Conservation (phyloP, 73 alveolate species). For the Paramecium primaurelia region DNA sequence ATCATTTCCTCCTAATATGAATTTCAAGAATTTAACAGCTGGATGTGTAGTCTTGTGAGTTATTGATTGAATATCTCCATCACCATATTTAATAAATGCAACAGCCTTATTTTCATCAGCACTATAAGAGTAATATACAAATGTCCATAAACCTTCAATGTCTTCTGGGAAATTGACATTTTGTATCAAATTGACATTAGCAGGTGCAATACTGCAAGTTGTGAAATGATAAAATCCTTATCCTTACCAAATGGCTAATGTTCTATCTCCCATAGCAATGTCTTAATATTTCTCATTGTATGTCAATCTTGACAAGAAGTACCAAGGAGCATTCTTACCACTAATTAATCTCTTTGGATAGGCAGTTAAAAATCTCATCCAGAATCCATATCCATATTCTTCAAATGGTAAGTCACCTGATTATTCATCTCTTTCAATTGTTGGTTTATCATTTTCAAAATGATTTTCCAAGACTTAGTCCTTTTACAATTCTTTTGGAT, state of each 20-base stretch:
- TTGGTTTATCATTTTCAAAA: background rate
- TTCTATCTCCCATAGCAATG: conserved; percentile 4
- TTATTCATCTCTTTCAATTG: background rate
- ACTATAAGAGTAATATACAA: conserved; percentile 28
- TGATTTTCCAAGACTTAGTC: background rate
- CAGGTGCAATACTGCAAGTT: background rate
- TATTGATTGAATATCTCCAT: background rate
- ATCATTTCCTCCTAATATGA: conserved; percentile 41
- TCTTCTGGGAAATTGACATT: conserved; percentile 44
- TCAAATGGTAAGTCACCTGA: conserved; percentile 19
- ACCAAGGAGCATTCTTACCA: conserved; percentile 46
- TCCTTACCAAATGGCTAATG: conserved; percentile 49
- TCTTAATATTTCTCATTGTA: background rate
- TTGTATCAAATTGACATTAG: background rate
- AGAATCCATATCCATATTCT: conserved; percentile 45
- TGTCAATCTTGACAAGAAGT: conserved; percentile 39
- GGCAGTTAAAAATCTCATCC: conserved; percentile 40
- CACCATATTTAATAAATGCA: conserved; percentile 26
- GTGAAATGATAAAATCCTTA: conserved; percentile 54
- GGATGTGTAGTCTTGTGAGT: conserved; percentile 19
- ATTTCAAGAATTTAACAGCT: background rate
- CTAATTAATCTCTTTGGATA: conserved; percentile 30
- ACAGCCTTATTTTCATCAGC: conserved; percentile 33
- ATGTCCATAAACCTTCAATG: conserved; percentile 58
- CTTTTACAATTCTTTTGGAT: background rate